Evolutionary conservation across 2,329 filamentous ascomycete species (phyloP).

Genomic region (Colletotrichum orbiculare): DNA sequence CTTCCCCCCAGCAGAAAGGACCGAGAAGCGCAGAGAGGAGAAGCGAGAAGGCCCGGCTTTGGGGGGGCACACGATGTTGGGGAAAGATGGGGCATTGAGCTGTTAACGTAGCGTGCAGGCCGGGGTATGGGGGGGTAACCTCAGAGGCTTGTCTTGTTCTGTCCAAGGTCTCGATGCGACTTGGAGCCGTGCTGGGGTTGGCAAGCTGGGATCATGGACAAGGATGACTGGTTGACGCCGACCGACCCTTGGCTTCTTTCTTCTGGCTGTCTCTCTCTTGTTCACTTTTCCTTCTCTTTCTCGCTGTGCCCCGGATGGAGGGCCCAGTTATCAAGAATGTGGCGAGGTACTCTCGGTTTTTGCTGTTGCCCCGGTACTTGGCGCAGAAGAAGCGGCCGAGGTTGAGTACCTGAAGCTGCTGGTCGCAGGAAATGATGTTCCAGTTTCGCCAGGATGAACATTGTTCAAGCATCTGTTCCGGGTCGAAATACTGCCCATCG

Average conservation of each 20-base stretch:
- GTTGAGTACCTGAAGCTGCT: too few species aligned
- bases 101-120: slow-evolving; percentile 30
- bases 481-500: too few species aligned
- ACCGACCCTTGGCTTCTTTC: slow-evolving; percentile 9
- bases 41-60: background rate
- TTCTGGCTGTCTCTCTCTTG: background rate
- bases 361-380: too few species aligned
- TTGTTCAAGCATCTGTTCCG: too few species aligned
- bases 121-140: slow-evolving; percentile 20
- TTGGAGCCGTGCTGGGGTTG: slow-evolving; percentile 15
- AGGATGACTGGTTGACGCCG: slow-evolving; percentile 6
- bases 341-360: background rate
- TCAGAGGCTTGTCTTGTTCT: slow-evolving; percentile 29
- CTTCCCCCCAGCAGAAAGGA: slow-evolving; percentile 17
- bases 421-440: too few species aligned
- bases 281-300: slow-evolving; percentile 4
- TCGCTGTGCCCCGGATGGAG: background rate
- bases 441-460: too few species aligned
- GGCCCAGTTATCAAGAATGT: background rate
- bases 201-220: slow-evolving; percentile 17
- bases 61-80: slow-evolving; percentile 30
- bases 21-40: slow-evolving; percentile 10
- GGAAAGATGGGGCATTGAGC: slow-evolving; percentile 35
- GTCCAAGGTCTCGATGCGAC: slow-evolving; percentile 32
- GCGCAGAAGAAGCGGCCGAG: too few species aligned